phyloP scores from a whole-genome alignment of 352 stramenopile genomes.

The Globisporangium carolinianum region DNA sequence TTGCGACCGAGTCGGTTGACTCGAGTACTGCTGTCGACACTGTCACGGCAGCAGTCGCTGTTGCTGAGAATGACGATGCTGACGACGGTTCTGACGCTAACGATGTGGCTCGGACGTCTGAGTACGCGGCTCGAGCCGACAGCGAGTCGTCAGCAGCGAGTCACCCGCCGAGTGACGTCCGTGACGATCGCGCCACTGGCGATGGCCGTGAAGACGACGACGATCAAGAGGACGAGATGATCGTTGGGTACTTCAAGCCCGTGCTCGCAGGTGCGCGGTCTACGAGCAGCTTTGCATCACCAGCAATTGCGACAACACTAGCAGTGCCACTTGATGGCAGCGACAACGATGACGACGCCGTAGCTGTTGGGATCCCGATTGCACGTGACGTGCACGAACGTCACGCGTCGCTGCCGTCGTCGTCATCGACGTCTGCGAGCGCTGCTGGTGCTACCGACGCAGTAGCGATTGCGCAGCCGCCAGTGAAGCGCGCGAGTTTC shows the following conservation, averaged over 20 bases:
- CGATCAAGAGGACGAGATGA: constrained; percentile 20
- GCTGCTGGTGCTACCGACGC: background rate
- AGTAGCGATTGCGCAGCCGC: background rate
- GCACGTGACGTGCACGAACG: background rate
- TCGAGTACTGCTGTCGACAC: background rate
- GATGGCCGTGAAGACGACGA: background rate
- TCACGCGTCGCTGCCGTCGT: background rate
- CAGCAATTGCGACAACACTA: background rate
- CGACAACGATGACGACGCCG: background rate
- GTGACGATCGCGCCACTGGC: no score
- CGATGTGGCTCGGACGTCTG: background rate
- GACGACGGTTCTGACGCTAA: background rate
- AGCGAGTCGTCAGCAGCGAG: no score
- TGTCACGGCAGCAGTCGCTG: no score
- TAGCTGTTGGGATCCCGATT: background rate
- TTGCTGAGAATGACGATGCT: no score
- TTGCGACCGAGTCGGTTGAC: background rate
- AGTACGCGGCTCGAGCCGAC: no score
- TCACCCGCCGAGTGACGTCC: background rate
- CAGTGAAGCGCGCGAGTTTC: background rate
- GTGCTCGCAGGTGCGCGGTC: background rate
- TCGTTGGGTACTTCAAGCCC: constrained; percentile 31
- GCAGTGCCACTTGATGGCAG: background rate
- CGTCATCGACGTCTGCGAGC: background rate
- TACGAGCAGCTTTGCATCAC: background rate